These are phyloP conservation scores for Claviceps fusiformis DNA, from an alignment of 2,329 filamentous ascomycete genomes.

Conservation along the genomic window DNA sequence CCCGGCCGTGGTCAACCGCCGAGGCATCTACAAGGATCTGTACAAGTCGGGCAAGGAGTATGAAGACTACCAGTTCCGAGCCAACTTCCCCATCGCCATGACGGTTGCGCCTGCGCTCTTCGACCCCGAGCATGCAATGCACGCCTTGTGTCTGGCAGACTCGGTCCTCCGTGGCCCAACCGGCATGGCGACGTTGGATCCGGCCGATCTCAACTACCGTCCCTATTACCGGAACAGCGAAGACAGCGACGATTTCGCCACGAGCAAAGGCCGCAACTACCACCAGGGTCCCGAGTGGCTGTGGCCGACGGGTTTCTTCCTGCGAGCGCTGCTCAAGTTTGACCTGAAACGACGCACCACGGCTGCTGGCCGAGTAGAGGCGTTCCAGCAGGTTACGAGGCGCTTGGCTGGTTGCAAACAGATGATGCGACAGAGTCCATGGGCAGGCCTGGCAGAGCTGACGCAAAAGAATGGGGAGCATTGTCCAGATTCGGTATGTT, in stretches of 20 bases:
- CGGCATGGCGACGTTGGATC: constrained; percentile 93
- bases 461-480: constrained; percentile 79
- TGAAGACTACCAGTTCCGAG: constrained; percentile 90
- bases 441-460: constrained; percentile 86
- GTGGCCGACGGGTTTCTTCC: constrained; percentile 93
- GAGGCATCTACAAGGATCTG: constrained; percentile 95
- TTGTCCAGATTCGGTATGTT: constrained; percentile 69
- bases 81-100: constrained; percentile 95
- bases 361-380: constrained; percentile 59
- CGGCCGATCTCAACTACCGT: constrained; percentile 80
- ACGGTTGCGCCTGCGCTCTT: constrained; percentile 83
- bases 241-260: constrained; percentile 81
- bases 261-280: constrained; percentile 90
- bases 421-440: constrained; percentile 64
- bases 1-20: constrained; percentile 64
- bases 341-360: constrained; percentile 56
- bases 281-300: constrained; percentile 97
- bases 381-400: constrained; percentile 86
- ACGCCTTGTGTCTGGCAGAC: constrained; percentile 70
- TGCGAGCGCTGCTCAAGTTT: constrained; percentile 82
- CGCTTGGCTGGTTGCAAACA: constrained; percentile 73
- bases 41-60: constrained; percentile 91
- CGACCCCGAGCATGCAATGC: constrained; percentile 60
- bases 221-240: constrained; percentile 93
- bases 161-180: constrained; percentile 68